Evolutionary conservation across 192 early-diverging fungal species (phyloP), one percentile per base, ranked within the genome.

Genomic region (Umbelopsis vinacea): DNA sequence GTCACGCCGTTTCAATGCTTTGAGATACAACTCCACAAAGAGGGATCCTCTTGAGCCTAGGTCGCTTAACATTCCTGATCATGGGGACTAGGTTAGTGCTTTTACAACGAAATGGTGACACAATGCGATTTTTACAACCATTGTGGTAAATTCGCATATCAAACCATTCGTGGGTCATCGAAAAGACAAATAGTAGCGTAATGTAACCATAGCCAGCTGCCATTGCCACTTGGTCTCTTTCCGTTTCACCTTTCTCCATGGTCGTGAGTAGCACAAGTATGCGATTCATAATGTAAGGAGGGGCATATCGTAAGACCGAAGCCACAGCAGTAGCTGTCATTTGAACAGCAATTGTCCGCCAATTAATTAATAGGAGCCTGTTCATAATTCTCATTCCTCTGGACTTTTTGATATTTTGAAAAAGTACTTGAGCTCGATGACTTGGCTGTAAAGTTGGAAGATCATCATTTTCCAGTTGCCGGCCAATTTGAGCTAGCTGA

Each of bases 21-120:
- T 93, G 22, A 75, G 70, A 43, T 90, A 89, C 1, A 93, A 83
- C 76, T 93, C 92, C 3, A 86, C 70, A 69, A 35, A 37, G 33
- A 37, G 33, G 11, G 57, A 22, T 37, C 57, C 57, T 37, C 57
- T 29, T 8, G 33, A 17, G 19, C 29, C 11, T 38, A 63, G 2
- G 33, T 63, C 57, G 15, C 15, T 12, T 12, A 63, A 17, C 14
- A 33, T 63, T 17, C 29, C 57, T 63, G n/a, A 8, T 6, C 17
- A 14, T 17, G 2, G 1, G 14, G 6, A 19, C 12, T 12, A 14
- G 12, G 57, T 63, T 63, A 37, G 6, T 63, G 7, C 19, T 14
- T 26, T 14, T 26, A 37, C 2, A 29, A 19, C 6, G 19, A 63
- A 26, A 35, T 37, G 9, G 0, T 14, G 15, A 0, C 0, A 63